Base-by-base conservation (phyloP, 495 filamentous ascomycete species). In the Penicillium atrosanguineum region DNA sequence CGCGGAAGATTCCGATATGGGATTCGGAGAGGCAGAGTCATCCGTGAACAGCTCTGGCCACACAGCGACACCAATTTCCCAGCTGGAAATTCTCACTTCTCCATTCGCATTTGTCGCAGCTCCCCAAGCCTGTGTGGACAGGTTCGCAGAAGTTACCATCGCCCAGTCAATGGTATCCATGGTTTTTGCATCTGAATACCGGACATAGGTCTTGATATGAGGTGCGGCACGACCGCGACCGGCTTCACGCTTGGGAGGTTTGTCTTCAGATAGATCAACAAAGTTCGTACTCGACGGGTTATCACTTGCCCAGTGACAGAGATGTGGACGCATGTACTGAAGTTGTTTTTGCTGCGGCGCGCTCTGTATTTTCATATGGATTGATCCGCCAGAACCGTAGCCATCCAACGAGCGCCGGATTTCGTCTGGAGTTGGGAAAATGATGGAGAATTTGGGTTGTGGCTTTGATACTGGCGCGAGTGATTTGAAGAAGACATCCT, bases 61-160 rank as follows among this genome's bases (percentile, higher is more conserved):
- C 1, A 96, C 83, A 29, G 95, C 61, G 5, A 97, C 90, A 0
- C 91, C 91, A 40, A 90, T 80, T 67, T 97, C 91, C 71, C 87
- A 97, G 36, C 89, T 94, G 55, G 83, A 85, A 19, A 95, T 81
- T 15, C 83, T 77, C 9, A 90, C 76, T 61, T 88, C 80, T 3
- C 81, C 81, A 11, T 68, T 62, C 7, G 68, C 57, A 48, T 79
- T 81, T 7, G 67, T 44, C 15, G 72, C 73, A 15, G 83, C 80
- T n/a, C 91, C 91, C 91, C 91, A 96, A 0, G 91, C 91, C 64
- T 96, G 91, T 50, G 84, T 95, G 0, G 88, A 93, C 4, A 96
- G 69, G 59, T 96, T 96, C 14, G 91, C 90, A 8, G 88, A 90
- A 1, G 89, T 91, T 7, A 94, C 62, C 59, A 96, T 79, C 18